Base-by-base conservation (phyloP, 306 rosid genomes). In the Quercus alba region DNA sequence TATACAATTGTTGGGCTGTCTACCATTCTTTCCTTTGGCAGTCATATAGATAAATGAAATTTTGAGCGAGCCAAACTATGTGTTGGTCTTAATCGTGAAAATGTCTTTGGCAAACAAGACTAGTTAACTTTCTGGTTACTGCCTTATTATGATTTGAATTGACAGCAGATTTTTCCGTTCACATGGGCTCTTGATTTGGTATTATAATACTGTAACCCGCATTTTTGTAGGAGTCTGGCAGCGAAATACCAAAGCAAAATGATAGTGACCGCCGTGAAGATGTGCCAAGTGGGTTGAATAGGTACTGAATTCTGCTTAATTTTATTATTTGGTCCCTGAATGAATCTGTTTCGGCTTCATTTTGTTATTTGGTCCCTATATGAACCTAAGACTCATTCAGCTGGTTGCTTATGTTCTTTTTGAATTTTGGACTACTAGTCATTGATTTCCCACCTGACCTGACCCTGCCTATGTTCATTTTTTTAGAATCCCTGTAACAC, bases 251-350 rank as follows among this genome's bases (percentile, higher is more conserved):
- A 73, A 89, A 84, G 87, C 97, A 67, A 84, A 91, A 85, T 74
- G 98, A 96, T 78, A 86, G 52, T 80, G 94, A 89, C 72, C 91
- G 94, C 19, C 86, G 90, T 2, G 96, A 95, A 61, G 99, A 90
- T 62, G 72, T 90, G 81, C 94, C 64, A 3, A 84, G 87, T 83
- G 76, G 82, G 69, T 84, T 96, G 85, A 96, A 84, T 86, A 91
- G 99, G 99, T 96, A 84, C 69, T 11, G 57, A 58, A 68, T 67
- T 74, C 63, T 49, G 67, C 85, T 55, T 68, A 61, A 5, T 56
- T 78, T 77, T 61, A 38, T 38, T 38, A 38, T 72, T 49, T 49
- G 54, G 54, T 49, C 54, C 54, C 17, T 19, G 14, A 26, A 33
- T 67, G 72, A 61, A 61, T 66, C 44, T 14, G 9, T n/a, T 64